These are phyloP conservation scores for Alternaria sp. DNA, from an alignment of 2,329 filamentous ascomycete species.

Conservation along the genomic window DNA sequence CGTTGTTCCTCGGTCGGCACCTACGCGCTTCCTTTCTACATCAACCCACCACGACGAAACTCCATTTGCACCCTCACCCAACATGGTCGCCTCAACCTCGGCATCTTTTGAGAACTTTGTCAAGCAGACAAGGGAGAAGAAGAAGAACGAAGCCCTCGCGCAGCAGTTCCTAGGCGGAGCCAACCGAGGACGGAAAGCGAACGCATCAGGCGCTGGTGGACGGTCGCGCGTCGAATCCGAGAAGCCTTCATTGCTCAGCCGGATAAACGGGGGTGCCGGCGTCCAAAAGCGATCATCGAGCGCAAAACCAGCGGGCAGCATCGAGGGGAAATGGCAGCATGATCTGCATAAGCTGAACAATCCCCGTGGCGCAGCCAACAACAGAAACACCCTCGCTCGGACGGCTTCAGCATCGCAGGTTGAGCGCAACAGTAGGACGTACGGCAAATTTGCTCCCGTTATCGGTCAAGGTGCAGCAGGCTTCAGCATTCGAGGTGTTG, in stretches of 20 bases:
- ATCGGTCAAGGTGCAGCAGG: slow-evolving; percentile 48
- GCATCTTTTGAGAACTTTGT: slow-evolving; percentile 43
- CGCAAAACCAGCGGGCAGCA: slow-evolving; percentile 61
- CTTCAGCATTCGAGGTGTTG: slow-evolving; percentile 74
- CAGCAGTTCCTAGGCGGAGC: slow-evolving; percentile 73
- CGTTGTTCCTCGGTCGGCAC: slow-evolving; percentile 7
- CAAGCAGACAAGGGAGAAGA: slow-evolving; percentile 67
- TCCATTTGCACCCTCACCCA: slow-evolving; percentile 24
- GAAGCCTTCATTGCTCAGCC: slow-evolving; percentile 70
- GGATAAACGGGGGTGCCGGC: slow-evolving; percentile 73
- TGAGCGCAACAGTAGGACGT: slow-evolving; percentile 54
- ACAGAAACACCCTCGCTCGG: slow-evolving; percentile 43
- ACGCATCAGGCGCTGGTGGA: slow-evolving; percentile 58
- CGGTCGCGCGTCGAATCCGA: slow-evolving; percentile 57
- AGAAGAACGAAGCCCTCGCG: slow-evolving; percentile 76
- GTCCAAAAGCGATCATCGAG: slow-evolving; percentile 68
- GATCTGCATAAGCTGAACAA: slow-evolving; percentile 67
- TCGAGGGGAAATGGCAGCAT: slow-evolving; percentile 76
- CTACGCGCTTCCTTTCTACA: slow-evolving; percentile 7
- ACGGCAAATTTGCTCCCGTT: slow-evolving; percentile 52
- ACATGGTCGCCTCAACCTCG: slow-evolving; percentile 24
- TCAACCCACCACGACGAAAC: neutral
- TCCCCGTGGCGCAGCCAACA: slow-evolving; percentile 47
- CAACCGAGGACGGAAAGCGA: slow-evolving; percentile 64
- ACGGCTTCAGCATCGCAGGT: slow-evolving; percentile 52